Conservation (phyloP, 345 rosid species). For the Populus tremula region DNA sequence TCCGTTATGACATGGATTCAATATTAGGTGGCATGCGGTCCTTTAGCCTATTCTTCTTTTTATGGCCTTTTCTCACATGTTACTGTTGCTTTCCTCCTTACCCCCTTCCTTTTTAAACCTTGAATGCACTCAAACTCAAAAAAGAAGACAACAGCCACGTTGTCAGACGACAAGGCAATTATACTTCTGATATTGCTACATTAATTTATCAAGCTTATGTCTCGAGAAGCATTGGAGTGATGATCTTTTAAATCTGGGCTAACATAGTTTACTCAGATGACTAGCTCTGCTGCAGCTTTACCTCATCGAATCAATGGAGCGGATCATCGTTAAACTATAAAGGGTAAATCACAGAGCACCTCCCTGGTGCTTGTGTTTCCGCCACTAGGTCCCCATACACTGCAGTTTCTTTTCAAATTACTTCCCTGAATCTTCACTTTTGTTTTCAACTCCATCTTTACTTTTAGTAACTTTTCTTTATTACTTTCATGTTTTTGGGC, state of each 20-base stretch:
- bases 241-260: background rate
- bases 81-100: background rate
- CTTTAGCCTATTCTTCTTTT: background rate
- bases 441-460: background rate
- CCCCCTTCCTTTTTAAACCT: background rate
- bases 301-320: background rate
- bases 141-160: background rate
- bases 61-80: background rate
- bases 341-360: background rate
- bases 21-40: conserved; percentile 11
- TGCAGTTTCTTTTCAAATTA: background rate
- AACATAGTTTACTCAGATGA: background rate
- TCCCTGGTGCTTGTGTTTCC: background rate
- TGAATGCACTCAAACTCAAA: conserved; percentile 7
- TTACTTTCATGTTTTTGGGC: background rate
- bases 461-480: background rate
- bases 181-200: background rate
- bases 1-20: conserved; percentile 16
- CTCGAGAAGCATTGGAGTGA: background rate
- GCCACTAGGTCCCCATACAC: background rate
- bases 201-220: too few species aligned
- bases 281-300: background rate
- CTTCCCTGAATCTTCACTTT: background rate
- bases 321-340: background rate
- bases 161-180: background rate